Evolutionary conservation across 2,329 filamentous ascomycete genomes (phyloP).

Genomic region (Emericellopsis atlantica): DNA sequence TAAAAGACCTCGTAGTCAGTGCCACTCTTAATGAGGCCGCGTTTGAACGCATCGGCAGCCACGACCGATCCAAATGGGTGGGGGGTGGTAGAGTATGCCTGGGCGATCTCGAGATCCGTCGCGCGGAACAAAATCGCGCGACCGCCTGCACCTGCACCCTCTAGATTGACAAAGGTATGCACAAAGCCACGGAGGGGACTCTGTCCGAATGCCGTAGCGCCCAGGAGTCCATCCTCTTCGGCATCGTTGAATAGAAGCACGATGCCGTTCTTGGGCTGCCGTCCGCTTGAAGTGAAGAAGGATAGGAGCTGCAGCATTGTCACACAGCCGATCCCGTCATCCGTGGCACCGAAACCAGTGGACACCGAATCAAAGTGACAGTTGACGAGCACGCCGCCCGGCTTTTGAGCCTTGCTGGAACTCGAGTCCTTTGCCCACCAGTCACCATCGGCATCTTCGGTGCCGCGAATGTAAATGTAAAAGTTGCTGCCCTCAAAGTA

Average conservation of each 20-base stretch:
- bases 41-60: slow-evolving; percentile 71
- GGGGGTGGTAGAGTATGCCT: slow-evolving; percentile 56
- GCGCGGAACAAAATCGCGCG: slow-evolving; percentile 78
- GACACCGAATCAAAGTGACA: slow-evolving; percentile 90
- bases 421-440: slow-evolving; percentile 52
- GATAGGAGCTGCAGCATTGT: slow-evolving; percentile 74
- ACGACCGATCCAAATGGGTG: slow-evolving; percentile 79
- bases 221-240: slow-evolving; percentile 86
- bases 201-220: slow-evolving; percentile 72
- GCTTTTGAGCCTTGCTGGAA: slow-evolving; percentile 34
- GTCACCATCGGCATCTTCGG: slow-evolving; percentile 55
- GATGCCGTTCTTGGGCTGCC: slow-evolving; percentile 67
- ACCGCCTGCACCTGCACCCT: slow-evolving; percentile 87
- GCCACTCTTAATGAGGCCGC: slow-evolving; percentile 66
- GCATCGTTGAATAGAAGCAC: slow-evolving; percentile 87
- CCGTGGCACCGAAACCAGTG: slow-evolving; percentile 84
- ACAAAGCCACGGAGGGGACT: slow-evolving; percentile 71
- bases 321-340: slow-evolving; percentile 86
- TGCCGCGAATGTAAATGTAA: slow-evolving; percentile 80
- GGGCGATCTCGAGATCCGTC: slow-evolving; percentile 76
- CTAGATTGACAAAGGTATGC: slow-evolving; percentile 85
- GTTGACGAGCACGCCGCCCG: slow-evolving; percentile 79
- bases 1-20: slow-evolving; percentile 86
- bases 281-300: slow-evolving; percentile 63
- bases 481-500: slow-evolving; percentile 94